These are phyloP conservation scores for Trichoderma sp. DNA, from an alignment of 2,329 filamentous ascomycete genomes.

Conservation along the genomic window DNA sequence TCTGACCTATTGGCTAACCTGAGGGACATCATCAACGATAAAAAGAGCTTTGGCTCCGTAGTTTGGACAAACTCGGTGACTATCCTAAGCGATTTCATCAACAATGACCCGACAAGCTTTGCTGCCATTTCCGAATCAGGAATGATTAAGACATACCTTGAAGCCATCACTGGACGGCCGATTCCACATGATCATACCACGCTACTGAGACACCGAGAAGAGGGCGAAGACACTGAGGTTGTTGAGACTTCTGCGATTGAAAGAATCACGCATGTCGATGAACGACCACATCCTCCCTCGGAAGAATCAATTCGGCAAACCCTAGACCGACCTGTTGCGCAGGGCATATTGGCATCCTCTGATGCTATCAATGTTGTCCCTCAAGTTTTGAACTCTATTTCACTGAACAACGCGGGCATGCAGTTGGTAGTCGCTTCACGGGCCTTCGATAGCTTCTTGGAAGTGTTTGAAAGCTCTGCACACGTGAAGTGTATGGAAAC, in stretches of 20 bases:
- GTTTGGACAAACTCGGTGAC: slow-evolving; percentile 95
- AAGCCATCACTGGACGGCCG: slow-evolving; percentile 68
- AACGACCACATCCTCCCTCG: slow-evolving; percentile 56
- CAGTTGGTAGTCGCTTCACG: slow-evolving; percentile 81
- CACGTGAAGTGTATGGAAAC: slow-evolving; percentile 83
- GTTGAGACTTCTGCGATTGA: slow-evolving; percentile 44
- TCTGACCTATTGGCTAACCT: slow-evolving; percentile 79
- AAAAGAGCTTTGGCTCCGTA: slow-evolving; percentile 79
- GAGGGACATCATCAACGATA: slow-evolving; percentile 78
- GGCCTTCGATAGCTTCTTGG: slow-evolving; percentile 83
- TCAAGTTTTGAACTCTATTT: slow-evolving; percentile 89
- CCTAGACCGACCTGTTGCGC: slow-evolving; percentile 53
- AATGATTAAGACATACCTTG: slow-evolving; percentile 81
- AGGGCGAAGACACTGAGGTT: slow-evolving; percentile 41
- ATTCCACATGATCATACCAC: slow-evolving; percentile 40
- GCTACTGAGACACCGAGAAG: slow-evolving; percentile 36
- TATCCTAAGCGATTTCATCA: slow-evolving; percentile 93
- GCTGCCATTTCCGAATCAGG: slow-evolving; percentile 93
- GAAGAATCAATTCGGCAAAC: slow-evolving; percentile 51
- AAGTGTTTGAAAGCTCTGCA: slow-evolving; percentile 91
- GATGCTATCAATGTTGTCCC: slow-evolving; percentile 89
- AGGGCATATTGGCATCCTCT: slow-evolving; percentile 79
- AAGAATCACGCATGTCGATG: slow-evolving; percentile 40
- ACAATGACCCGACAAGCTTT: slow-evolving; percentile 98
- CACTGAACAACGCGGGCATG: slow-evolving; percentile 83